These are phyloP conservation scores for Pseudogymnoascus sp. DNA, from an alignment of 2,329 filamentous ascomycete species.

Conservation along the genomic window DNA sequence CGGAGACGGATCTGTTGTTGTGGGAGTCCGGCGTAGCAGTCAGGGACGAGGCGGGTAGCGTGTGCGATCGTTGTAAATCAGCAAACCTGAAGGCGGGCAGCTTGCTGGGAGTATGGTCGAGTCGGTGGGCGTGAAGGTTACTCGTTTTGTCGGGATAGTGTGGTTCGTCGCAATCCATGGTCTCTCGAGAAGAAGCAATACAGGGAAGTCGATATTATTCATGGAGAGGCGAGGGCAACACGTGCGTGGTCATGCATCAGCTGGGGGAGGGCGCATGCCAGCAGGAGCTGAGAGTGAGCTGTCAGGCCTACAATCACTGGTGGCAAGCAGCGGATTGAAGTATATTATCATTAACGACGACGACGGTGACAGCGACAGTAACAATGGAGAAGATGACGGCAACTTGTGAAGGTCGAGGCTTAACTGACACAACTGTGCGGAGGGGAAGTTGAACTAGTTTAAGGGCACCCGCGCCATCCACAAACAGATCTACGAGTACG, in stretches of 20 bases:
- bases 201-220: neutral
- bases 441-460: neutral
- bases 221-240: conserved; percentile 5
- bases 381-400: conserved; percentile 1
- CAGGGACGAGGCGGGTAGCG: neutral
- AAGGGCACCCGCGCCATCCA: conserved; percentile 5
- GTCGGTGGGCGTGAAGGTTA: conserved; percentile 1
- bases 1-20: neutral
- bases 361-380: neutral
- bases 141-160: conserved; percentile 3
- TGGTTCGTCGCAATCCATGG: conserved; percentile 3
- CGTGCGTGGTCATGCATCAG: conserved; percentile 3
- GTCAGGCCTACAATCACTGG: neutral
- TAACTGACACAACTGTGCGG: neutral
- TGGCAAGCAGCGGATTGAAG: neutral
- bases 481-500: neutral
- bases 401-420: neutral
- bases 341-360: conserved; percentile 8
- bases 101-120: conserved; percentile 7
- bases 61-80: neutral
- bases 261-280: conserved; percentile 4
- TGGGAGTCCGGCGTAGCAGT: neutral
- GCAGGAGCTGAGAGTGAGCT: neutral
- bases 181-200: conserved; percentile 6
- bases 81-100: conserved; percentile 9